phyloP scores from a whole-genome alignment of 2,329 filamentous ascomycete genomes.

The Apiospora malaysiana region DNA sequence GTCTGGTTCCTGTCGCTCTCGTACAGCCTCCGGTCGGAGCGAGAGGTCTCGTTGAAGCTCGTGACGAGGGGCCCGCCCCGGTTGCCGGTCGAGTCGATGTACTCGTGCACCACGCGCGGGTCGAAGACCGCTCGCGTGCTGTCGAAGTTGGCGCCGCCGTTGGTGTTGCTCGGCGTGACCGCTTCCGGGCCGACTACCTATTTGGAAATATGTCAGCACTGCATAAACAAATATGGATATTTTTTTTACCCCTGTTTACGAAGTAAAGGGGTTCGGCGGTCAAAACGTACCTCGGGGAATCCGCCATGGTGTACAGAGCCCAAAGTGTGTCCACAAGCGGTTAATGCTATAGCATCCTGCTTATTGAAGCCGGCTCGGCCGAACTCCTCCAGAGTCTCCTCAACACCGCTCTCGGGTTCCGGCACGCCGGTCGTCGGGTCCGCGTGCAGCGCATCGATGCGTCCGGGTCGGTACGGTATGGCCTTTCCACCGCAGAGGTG shows the following conservation, averaged over 20 bases:
- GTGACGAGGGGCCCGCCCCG: constrained; percentile 35
- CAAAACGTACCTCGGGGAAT: constrained; percentile 31
- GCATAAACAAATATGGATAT: neutral
- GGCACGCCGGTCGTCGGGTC: constrained; percentile 38
- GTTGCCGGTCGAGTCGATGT: constrained; percentile 33
- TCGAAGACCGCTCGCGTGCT: constrained; percentile 32
- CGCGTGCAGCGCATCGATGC: constrained; percentile 34
- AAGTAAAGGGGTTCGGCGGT: neutral
- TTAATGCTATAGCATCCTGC: constrained; percentile 34
- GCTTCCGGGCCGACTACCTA: constrained; percentile 26
- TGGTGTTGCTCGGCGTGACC: constrained; percentile 33
- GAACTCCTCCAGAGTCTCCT: constrained; percentile 36
- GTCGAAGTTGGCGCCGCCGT: constrained; percentile 35
- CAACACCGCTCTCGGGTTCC: constrained; percentile 32
- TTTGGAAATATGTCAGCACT: neutral
- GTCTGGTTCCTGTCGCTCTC: constrained; percentile 36
- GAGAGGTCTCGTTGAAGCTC: constrained; percentile 35
- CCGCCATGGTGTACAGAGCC: constrained; percentile 38
- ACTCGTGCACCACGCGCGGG: constrained; percentile 33
- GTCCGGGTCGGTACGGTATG: constrained; percentile 37
- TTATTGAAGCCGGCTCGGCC: constrained; percentile 34
- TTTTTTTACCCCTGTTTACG: neutral
- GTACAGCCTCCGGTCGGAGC: constrained; percentile 38
- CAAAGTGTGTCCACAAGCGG: constrained; percentile 37
- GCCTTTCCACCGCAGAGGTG: constrained; percentile 35